Evolutionary conservation across 768 basidiomycete genomes (phyloP), one percentile per base, ranked within the genome.

Genomic region (Kondoa malvinella): DNA sequence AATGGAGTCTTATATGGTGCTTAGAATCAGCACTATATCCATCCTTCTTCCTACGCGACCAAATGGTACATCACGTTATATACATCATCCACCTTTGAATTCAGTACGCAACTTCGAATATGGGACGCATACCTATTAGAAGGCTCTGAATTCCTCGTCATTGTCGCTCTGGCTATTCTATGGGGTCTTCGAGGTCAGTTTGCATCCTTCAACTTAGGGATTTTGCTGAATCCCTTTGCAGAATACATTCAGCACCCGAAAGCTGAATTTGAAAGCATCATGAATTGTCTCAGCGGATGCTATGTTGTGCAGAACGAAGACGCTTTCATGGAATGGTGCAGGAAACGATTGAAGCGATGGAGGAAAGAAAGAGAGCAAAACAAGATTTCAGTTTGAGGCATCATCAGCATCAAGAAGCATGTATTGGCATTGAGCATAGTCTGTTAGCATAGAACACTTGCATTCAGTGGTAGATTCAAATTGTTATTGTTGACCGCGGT

Each of bases 41-140:
- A 88, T 4, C 92, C 90, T 15, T 92, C 92, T 31, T 85, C 89
- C 25, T 99, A 94, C 78, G 92, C 92, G 30, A 96, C 94, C 1
- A 97, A 97, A 77, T 97, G 95, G 95, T 99, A 96, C 76, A 97
- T 99, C 77, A 97, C 95, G 1, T 80, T 97, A 16, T 99, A 96
- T 74, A 34, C 65, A 16, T 85, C 92, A 63, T 95, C 94, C 75
- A 88, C 89, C 0, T 86, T 99, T 57, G 91, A 94, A 27, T 97
- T 94, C 77, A 89, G 92, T 77, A 90, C 87, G 60, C 92, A 96
- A 78, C 78, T 97, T 30, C 82, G 95, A 70, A 76, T 99, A 32
- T 99, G 94, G 94, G 95, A 99, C 76, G 89, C 83, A 14, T 88
- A 95, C 74, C 79, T 95, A 59, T 78, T 92, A 26, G 94, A 96